These are phyloP conservation scores for Torulaspora indica DNA, from an alignment of 805 yeast species.

Conservation along the genomic window DNA sequence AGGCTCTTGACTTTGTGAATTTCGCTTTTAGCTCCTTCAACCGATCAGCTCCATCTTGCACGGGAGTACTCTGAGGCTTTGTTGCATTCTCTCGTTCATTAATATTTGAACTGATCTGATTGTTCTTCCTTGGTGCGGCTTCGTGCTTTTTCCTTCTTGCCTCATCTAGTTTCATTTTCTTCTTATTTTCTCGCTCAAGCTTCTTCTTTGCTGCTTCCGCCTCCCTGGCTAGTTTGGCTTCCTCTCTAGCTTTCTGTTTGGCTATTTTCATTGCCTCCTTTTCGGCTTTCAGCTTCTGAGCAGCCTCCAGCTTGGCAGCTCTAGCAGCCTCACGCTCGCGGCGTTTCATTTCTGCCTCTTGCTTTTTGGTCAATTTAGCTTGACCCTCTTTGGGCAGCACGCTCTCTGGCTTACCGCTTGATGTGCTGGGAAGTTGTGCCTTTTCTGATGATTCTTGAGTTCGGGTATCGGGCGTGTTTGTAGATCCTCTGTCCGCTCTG, in stretches of 20 bases:
- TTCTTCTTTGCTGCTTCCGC: slow-evolving; percentile 11
- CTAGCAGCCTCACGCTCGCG: slow-evolving; percentile 5
- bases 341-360: slow-evolving; percentile 5
- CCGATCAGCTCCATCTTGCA: slow-evolving; percentile 10
- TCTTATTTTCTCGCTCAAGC: slow-evolving; percentile 9
- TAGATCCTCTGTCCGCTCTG: too few species aligned
- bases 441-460: not conserved
- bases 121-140: not conserved
- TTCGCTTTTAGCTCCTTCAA: slow-evolving; percentile 18
- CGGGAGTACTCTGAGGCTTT: not conserved
- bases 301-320: slow-evolving; percentile 8
- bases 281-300: slow-evolving; percentile 5
- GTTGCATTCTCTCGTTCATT: not conserved
- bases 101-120: not conserved
- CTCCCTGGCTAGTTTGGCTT: slow-evolving; percentile 13
- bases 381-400: not conserved
- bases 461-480: not conserved
- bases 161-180: slow-evolving; percentile 5
- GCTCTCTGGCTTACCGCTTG: not conserved
- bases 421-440: not conserved
- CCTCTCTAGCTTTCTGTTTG: slow-evolving; percentile 15
- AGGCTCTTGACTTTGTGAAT: slow-evolving; percentile 15
- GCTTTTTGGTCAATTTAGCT: slow-evolving; percentile 1
- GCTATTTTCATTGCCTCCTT: slow-evolving; percentile 12
- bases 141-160: slow-evolving; percentile 6